Conservation (phyloP, 495 filamentous ascomycete genomes). For the Aspergillus mulundensis region DNA sequence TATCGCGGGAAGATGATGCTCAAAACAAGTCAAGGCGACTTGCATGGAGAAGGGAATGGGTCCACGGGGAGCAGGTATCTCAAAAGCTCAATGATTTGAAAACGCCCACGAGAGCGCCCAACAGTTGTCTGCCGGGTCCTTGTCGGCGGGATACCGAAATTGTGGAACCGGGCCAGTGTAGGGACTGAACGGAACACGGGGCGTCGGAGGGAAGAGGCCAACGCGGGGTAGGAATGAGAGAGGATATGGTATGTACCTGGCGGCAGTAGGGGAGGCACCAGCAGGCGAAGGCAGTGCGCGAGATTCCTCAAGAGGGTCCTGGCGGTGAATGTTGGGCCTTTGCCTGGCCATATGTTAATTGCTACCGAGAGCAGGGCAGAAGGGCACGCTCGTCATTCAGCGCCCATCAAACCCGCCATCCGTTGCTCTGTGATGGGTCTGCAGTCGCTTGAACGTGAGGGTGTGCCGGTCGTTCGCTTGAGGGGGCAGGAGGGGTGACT, state of each 20-base stretch:
- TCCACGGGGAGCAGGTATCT: background rate
- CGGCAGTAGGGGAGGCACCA: slow-evolving; percentile 41
- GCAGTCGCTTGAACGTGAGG: slow-evolving; percentile 22
- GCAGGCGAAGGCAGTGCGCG: slow-evolving; percentile 34
- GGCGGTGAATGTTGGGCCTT: slow-evolving; percentile 44
- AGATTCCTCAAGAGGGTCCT: slow-evolving; percentile 49
- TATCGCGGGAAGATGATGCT: background rate
- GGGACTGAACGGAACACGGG: slow-evolving; percentile 6
- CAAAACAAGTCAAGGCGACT: background rate
- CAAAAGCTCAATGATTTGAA: background rate
- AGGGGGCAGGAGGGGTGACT: slow-evolving; percentile 8
- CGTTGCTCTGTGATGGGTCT: slow-evolving; percentile 28
- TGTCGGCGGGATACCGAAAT: background rate
- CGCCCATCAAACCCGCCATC: slow-evolving; percentile 49
- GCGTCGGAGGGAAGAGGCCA: slow-evolving; percentile 1
- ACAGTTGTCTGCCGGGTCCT: slow-evolving; percentile 5
- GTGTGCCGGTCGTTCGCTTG: slow-evolving; percentile 14
- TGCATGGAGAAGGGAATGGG: background rate
- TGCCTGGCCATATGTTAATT: slow-evolving; percentile 51
- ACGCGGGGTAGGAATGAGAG: slow-evolving; percentile 9
- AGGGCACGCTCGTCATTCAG: slow-evolving; percentile 30
- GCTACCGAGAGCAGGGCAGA: slow-evolving; percentile 33
- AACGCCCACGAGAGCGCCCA: background rate
- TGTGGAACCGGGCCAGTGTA: background rate
- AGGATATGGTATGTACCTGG: slow-evolving; percentile 42